phyloP scores from a whole-genome alignment of 495 filamentous ascomycete genomes.

The Rostrohypoxylon terebratum region DNA sequence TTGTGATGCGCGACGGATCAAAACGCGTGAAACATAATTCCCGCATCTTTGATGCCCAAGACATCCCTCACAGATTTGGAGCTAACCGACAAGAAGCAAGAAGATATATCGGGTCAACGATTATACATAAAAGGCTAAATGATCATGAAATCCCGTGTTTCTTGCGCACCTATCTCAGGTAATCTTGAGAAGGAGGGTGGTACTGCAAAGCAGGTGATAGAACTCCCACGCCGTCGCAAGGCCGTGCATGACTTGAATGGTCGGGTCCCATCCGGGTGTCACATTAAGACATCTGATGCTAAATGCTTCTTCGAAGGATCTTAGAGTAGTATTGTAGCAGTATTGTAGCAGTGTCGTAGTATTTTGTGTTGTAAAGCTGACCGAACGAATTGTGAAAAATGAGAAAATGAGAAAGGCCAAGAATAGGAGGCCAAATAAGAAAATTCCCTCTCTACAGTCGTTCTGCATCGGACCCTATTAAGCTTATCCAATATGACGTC shows the following conservation, averaged over 20 bases:
- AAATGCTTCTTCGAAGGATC: constrained; percentile 14
- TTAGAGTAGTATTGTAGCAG: background rate
- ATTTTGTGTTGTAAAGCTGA: constrained; percentile 23
- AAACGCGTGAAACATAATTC: constrained; percentile 7
- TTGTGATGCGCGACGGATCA: background rate
- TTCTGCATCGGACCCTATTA: constrained; percentile 6
- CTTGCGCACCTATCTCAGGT: constrained; percentile 5
- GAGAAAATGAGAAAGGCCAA: constrained; percentile 27
- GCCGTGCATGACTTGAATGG: constrained; percentile 31
- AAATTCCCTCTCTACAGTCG: background rate
- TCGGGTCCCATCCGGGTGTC: constrained; percentile 32
- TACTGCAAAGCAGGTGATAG: constrained; percentile 18
- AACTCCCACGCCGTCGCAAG: constrained; percentile 5
- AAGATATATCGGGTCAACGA: constrained; percentile 15
- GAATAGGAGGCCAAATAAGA: constrained; percentile 21
- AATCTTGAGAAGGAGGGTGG: constrained; percentile 20
- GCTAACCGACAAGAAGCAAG: background rate
- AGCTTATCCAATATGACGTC: background rate
- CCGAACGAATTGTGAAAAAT: constrained; percentile 8
- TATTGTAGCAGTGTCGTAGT: background rate
- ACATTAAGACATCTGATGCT: constrained; percentile 20
- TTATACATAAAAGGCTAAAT: constrained; percentile 15
- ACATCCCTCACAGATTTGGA: background rate
- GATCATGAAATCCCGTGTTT: constrained; percentile 17
- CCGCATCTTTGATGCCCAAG: constrained; percentile 11